Evolutionary conservation across 192 early-diverging fungal species (phyloP).

Genomic region (Entomortierella beljakovae): DNA sequence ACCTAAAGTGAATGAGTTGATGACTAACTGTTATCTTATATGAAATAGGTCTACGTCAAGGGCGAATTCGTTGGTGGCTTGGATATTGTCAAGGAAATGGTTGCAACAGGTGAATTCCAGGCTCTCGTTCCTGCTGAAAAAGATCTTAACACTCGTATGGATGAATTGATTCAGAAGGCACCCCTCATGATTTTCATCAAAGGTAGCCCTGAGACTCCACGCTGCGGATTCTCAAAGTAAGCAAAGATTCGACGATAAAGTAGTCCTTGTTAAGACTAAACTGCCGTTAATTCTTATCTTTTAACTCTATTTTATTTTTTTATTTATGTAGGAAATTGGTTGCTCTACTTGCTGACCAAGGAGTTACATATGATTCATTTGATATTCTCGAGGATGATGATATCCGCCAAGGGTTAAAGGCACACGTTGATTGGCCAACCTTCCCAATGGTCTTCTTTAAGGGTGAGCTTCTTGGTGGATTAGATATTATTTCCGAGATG

Average conservation of each 20-base stretch:
- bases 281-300: not conserved
- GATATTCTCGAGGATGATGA: conserved; percentile 94
- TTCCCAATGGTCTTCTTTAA: conserved; percentile 94
- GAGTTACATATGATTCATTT: conserved; percentile 87
- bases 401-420: conserved; percentile 92
- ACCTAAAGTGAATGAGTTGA: not conserved
- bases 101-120: conserved; percentile 87
- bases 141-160: conserved; percentile 78
- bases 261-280: not conserved
- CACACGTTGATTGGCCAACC: conserved; percentile 94
- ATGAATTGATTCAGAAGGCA: conserved; percentile 73
- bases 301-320: conserved; percentile 2
- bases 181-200: conserved; percentile 98
- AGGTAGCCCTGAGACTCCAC: conserved; percentile 90
- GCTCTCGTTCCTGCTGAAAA: conserved; percentile 82
- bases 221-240: conserved; percentile 90
- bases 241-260: not conserved
- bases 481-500: conserved; percentile 97
- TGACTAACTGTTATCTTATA: not conserved
- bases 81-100: conserved; percentile 92
- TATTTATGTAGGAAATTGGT: conserved; percentile 70
- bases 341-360: conserved; percentile 78
- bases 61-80: conserved; percentile 96
- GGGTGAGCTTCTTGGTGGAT: conserved; percentile 92
- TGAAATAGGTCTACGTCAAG: conserved; percentile 85